phyloP scores from a whole-genome alignment of 345 rosid genomes.

The Tarenaya hassleriana region DNA sequence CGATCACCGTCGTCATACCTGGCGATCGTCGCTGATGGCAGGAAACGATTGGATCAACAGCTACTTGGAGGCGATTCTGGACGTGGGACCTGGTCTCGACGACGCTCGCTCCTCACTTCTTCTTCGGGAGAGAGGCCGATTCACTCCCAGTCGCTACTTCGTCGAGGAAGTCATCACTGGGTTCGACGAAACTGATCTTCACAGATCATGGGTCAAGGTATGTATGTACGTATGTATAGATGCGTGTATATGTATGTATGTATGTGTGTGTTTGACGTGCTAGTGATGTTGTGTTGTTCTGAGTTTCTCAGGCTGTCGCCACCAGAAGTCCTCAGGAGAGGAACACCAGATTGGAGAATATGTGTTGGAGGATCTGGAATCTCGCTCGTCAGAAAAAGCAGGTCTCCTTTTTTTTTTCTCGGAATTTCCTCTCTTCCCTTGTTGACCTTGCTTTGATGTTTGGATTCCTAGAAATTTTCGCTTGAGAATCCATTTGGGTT shows the following conservation, averaged over 20 bases:
- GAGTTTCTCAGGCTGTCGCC: constrained; percentile 63
- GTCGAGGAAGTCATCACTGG: constrained; percentile 97
- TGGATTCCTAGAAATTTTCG: no score
- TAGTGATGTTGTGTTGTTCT: not conserved
- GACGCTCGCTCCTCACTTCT: constrained; percentile 77
- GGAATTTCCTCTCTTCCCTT: not conserved
- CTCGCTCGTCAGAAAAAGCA: constrained; percentile 98
- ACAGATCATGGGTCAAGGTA: constrained; percentile 81
- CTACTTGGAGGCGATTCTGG: constrained; percentile 95
- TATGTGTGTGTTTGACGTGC: not conserved
- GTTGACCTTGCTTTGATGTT: not conserved
- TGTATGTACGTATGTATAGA: not conserved
- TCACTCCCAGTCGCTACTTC: constrained; percentile 96
- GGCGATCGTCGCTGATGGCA: constrained; percentile 47
- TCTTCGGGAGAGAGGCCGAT: constrained; percentile 86
- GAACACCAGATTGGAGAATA: constrained; percentile 94
- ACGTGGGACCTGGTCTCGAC: constrained; percentile 83
- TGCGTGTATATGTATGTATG: not conserved
- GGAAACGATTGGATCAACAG: constrained; percentile 99
- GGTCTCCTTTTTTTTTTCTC: constrained; percentile 29
- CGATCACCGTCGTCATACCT: not conserved
- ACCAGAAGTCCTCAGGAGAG: constrained; percentile 98
- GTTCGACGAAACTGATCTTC: constrained; percentile 96
- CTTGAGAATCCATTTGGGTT: no score
- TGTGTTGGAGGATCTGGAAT: constrained; percentile 99